Evolutionary conservation across 2,329 filamentous ascomycete genomes (phyloP), one percentile per base, ranked within the genome.

Genomic region (Colletotrichum siamense): DNA sequence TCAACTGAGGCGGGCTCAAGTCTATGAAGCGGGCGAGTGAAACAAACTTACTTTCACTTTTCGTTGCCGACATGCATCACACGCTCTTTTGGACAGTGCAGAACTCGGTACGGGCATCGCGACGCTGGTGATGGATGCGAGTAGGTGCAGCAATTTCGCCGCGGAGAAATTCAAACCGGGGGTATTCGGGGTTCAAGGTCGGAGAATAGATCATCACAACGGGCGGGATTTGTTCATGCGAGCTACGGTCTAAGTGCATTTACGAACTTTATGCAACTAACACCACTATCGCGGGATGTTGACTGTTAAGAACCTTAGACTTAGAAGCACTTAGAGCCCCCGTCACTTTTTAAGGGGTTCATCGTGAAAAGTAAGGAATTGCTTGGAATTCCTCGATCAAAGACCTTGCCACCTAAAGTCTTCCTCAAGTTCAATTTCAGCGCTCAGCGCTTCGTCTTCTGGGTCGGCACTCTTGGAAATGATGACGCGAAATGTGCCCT

Each of bases 291-390:
- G n/a, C n/a, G n/a, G 44, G 44, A 52, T 52, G 44, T 2, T 2
- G 44, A 22, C 0, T 12, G 18, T 22, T 4, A 1, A 7, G 0
- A 12, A 2, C 0, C 0, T n/a, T 3, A n/a, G 39, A 49, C 3
- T 7, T 4, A n/a, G 18, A 22, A 7, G 2, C 18, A 22, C 6
- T 6, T 2, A 2, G 10, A 22, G 18, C 22, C 9, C 39, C 5
- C 2, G 9, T 49, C 5, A 6, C 39, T n/a, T 6, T 44, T 9
- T 22, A 13, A 32, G 9, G 18, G 39, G 5, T 22, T 12, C 16
- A n/a, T n/a, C 18, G 1, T 12, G 6, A 22, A 44, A 22, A 22
- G n/a, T 22, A 3, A 22, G 0, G 1, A 49, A 22, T 4, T 49
- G 44, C 0, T 13, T 13, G 44, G 44, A 22, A 13, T 22, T 0